Base-by-base conservation (phyloP, 192 early-diverging fungal species). In the Coemansia sp. region DNA sequence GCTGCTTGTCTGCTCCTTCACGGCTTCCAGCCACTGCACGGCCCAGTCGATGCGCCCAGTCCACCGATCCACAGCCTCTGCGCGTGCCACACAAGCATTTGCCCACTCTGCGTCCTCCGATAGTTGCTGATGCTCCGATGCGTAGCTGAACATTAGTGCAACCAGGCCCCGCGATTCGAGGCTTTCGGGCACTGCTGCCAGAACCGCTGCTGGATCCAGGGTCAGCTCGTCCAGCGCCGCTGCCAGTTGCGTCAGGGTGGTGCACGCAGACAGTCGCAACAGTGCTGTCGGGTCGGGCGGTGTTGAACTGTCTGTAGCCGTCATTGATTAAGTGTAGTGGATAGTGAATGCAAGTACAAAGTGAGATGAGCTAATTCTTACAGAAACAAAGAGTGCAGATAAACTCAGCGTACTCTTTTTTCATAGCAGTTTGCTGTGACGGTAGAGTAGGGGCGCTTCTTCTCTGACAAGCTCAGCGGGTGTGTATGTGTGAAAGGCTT, bases 41-140 rank as follows among this genome's bases (percentile, higher is more conserved):
- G 65, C 61, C 65, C 72, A 68, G 61, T 74, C 72, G 6, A 68
- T 23, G 6, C 65, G 65, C 1, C 72, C 72, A 4, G 72, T 74
- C 55, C 60, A 68, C 27, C 31, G 56, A 30, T 74, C 72, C 28
- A 75, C 68, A 3, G 37, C 40, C 50, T 65, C 63, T 1, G 73
- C 73, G 9, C 73, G 58, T 27, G 13, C 13, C 14, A 75, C 41
- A 15, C 66, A 68, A 3, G 66, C 58, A 25, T 8, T 2, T 23
- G 22, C 23, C 45, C 45, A 48, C 22, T 48, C 23, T 1, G 22
- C 45, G 0, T 25, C 22, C 7, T 22, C 45, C 9, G 7, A 25
- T 48, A 13, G 22, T 44, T 44, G 15, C 22, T 48, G n/a, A n/a
- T n/a, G 45, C 2, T 20, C 23, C 4, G 22, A 48, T 2, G 2